These are phyloP conservation scores for Wickerhamomyces ciferrii DNA, from an alignment of 805 yeast genomes.

Conservation along the genomic window DNA sequence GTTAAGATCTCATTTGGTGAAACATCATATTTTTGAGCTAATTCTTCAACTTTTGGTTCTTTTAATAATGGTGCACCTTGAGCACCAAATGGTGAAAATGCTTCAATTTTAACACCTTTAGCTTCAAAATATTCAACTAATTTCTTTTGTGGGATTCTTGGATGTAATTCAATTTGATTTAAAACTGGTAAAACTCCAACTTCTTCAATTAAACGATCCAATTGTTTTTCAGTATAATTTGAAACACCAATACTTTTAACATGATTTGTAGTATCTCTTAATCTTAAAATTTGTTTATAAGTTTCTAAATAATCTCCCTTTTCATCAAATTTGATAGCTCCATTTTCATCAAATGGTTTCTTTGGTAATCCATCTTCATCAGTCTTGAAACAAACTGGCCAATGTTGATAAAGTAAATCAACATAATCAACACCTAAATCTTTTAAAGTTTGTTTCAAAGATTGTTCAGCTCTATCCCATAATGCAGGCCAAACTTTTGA, in stretches of 20 bases:
- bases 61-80: conserved; percentile 59
- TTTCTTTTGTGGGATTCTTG: conserved; percentile 58
- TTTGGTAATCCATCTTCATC: conserved; percentile 32
- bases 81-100: conserved; percentile 63
- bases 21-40: conserved; percentile 53
- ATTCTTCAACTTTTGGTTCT: conserved; percentile 39
- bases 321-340: conserved; percentile 11
- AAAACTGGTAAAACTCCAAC: conserved; percentile 43
- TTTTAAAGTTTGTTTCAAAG: conserved; percentile 47
- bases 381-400: conserved; percentile 47
- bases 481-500: conserved; percentile 59
- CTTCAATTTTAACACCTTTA: conserved; percentile 47
- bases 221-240: conserved; percentile 35
- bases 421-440: conserved; percentile 63
- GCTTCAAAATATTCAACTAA: conserved; percentile 46
- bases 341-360: conserved; percentile 28
- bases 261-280: conserved; percentile 36
- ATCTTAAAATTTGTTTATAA: conserved; percentile 50
- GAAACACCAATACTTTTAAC: conserved; percentile 51
- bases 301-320: conserved; percentile 39
- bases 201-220: conserved; percentile 32
- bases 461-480: conserved; percentile 40
- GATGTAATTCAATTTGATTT: conserved; percentile 66
- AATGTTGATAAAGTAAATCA: conserved; percentile 69
- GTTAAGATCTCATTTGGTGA: conserved; percentile 51